These are phyloP conservation scores for Penicillium janthinellum DNA, from an alignment of 2,329 filamentous ascomycete genomes.

Conservation along the genomic window DNA sequence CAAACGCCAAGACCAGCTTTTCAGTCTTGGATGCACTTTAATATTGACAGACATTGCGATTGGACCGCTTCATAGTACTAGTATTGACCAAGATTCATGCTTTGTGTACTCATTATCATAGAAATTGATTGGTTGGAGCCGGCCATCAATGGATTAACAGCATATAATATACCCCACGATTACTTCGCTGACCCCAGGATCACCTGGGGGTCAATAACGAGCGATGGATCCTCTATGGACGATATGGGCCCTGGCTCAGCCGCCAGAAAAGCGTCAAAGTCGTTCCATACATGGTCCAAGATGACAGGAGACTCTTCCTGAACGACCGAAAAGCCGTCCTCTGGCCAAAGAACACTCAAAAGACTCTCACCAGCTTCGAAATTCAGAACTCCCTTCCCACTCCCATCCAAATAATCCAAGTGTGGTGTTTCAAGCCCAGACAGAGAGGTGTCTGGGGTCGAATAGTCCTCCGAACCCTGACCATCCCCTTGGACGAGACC, in stretches of 20 bases:
- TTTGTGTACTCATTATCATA: neutral
- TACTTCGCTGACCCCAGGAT: slow-evolving; percentile 8
- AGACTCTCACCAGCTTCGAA: slow-evolving; percentile 19
- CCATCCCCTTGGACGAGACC: slow-evolving; percentile 13
- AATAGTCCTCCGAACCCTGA: slow-evolving; percentile 5
- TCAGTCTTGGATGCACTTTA: neutral
- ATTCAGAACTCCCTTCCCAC: slow-evolving; percentile 5
- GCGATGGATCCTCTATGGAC: slow-evolving; percentile 7
- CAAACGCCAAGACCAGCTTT: neutral
- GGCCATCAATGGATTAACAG: neutral
- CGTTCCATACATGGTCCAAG: slow-evolving; percentile 34
- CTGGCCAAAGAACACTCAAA: slow-evolving; percentile 10
- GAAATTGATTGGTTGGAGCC: neutral
- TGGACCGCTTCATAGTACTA: neutral
- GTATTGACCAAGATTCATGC: neutral
- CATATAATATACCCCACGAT: neutral
- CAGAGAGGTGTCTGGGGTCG: slow-evolving; percentile 3
- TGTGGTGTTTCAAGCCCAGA: slow-evolving; percentile 14
- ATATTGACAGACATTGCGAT: neutral
- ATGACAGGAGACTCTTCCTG: slow-evolving; percentile 4
- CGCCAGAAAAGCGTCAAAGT: slow-evolving; percentile 40
- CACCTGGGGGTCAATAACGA: slow-evolving; percentile 19
- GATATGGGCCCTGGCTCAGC: slow-evolving; percentile 26
- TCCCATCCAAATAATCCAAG: slow-evolving; percentile 5
- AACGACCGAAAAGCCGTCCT: slow-evolving; percentile 12